phyloP scores from a whole-genome alignment of 805 yeast species.

The Cyberlindnera samutprakarnensis region DNA sequence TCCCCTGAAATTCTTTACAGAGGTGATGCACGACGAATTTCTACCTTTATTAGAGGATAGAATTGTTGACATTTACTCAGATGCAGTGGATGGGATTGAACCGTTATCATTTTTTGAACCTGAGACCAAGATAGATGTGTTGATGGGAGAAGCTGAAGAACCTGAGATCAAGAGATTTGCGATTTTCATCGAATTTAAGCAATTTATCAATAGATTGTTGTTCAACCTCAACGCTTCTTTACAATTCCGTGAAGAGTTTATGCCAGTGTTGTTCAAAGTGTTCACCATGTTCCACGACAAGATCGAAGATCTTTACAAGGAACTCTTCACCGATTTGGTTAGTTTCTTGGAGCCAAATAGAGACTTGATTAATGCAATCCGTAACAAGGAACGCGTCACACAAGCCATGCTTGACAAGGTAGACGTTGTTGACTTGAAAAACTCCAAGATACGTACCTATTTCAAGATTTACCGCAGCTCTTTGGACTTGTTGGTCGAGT shows the following conservation, averaged over 20 bases:
- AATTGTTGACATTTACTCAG: conserved; percentile 44
- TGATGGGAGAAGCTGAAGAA: conserved; percentile 1
- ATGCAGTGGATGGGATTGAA: conserved; percentile 32
- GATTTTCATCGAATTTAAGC: conserved; percentile 17
- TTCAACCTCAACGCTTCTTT: conserved; percentile 20
- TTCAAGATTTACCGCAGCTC: conserved; percentile 33
- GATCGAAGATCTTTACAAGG: conserved; percentile 16
- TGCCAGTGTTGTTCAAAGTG: conserved; percentile 17
- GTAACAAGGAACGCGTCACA: conserved; percentile 3
- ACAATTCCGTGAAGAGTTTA: conserved; percentile 21
- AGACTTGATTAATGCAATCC: conserved; percentile 10
- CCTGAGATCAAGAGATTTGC: conserved; percentile 7
- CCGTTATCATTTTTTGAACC: conserved; percentile 27
- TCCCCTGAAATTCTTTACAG: conserved; percentile 44
- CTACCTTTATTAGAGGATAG: conserved; percentile 56
- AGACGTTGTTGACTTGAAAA: conserved; percentile 17
- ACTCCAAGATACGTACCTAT: conserved; percentile 24
- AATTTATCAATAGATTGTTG: conserved; percentile 15
- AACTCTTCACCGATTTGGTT: conserved; percentile 16
- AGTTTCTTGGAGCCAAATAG: conserved; percentile 19
- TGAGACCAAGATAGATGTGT: not conserved
- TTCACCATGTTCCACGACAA: conserved; percentile 17
- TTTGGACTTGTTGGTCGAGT: conserved; percentile 24
- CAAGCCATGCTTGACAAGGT: conserved; percentile 4
- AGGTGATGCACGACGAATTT: conserved; percentile 58